These are phyloP conservation scores for Raphanus hybrid DNA, from an alignment of 441 rosid genomes.

Conservation along the genomic window DNA sequence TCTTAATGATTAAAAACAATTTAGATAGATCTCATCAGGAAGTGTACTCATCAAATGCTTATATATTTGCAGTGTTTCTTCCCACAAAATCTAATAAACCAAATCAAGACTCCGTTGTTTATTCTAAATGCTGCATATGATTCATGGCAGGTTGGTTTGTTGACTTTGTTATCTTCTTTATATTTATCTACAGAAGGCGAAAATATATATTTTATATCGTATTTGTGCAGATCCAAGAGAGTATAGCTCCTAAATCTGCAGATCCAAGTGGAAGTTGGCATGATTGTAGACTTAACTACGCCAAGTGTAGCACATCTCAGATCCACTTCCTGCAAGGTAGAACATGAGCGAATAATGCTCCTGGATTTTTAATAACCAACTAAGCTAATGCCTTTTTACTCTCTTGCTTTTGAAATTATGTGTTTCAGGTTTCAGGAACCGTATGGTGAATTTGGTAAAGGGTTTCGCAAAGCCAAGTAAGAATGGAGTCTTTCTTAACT, in stretches of 20 bases:
- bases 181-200: not conserved
- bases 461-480: not conserved
- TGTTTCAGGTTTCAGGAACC: not conserved
- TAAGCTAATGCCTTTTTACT: no score
- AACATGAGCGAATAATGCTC: not conserved
- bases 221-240: slow-evolving; percentile 3
- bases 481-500: not conserved
- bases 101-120: not conserved
- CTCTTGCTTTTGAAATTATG: not conserved
- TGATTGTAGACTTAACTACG: not conserved
- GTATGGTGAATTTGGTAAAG: not conserved
- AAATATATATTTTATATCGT: not conserved
- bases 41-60: no score
- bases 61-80: no score
- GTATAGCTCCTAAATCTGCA: not conserved
- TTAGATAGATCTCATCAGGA: no score
- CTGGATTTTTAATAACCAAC: not conserved
- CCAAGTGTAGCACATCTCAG: not conserved
- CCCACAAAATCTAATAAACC: no score
- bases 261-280: slow-evolving; percentile 6
- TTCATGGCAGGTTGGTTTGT: not conserved
- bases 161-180: not conserved
- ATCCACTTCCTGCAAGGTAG: not conserved
- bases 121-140: slow-evolving; percentile 6
- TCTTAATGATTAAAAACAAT: no score